Evolutionary conservation across 2,329 filamentous ascomycete species (phyloP), one percentile per base, ranked within the genome.

Genomic region (Monilinia aucupariae): DNA sequence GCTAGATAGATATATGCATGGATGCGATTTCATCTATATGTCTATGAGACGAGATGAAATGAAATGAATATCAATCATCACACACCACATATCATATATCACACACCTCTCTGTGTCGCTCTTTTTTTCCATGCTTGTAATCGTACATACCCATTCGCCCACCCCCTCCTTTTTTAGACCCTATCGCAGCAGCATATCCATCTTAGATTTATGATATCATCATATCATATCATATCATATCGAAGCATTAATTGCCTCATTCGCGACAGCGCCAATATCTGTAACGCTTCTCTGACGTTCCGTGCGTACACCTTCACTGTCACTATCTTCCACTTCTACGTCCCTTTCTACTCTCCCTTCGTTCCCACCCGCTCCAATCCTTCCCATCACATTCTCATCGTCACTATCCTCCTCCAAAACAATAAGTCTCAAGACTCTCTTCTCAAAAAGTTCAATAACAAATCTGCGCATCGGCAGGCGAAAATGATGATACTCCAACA

Each of bases 361-460:
- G 86, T 17, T 4, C 37, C 17, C 2, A 22, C 53, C 20, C 3
- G 41, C 9, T 6, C n/a, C 20, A 52, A 6, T 17, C 84, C 84
- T 4, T 10, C 84, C 84, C 4, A 82, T 85, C 50, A 71, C 68
- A 60, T 75, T 74, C 0, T 73, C 73, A 20, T 73, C 70, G 25
- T 68, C 67, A 48, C 67, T 71, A 10, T 75, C 73, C 70, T 90
- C 88, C 59, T 89, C 87, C 64, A 96, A 86, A 15, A 99, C 89
- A 65, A 97, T 90, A 68, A 85, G 85, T 67, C 92, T 82, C 76
- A 97, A 81, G 50, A 97, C 90, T 64, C 85, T 87, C 76, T 93
- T 94, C 72, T 97, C 93, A 71, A 99, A 99, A 27, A 99, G 78
- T 73, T 97, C 94, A 64, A 97, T 87, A 43, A 96, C 89, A 76